phyloP scores from a whole-genome alignment of 148 eudicot species.

The Vaccinium myrtillus region DNA sequence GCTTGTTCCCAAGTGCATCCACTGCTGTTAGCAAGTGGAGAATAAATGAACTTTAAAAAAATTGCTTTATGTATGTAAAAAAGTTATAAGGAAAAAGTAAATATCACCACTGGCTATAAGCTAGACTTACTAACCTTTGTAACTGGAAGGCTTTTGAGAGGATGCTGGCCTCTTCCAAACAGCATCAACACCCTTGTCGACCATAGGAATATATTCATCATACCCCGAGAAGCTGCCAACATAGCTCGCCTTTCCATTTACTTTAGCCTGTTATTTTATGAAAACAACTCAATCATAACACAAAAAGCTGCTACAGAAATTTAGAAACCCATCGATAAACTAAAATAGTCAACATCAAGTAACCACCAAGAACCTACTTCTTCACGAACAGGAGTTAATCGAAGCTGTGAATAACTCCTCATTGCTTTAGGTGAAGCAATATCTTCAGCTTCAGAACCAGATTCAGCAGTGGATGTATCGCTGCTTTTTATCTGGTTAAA shows the following conservation, averaged over 20 bases:
- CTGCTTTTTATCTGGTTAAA: conserved; percentile 71
- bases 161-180: conserved; percentile 75
- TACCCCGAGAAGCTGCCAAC: conserved; percentile 65
- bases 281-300: conserved; percentile 6
- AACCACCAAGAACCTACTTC: conserved; percentile 38
- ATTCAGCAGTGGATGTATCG: conserved; percentile 81
- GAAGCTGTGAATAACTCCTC: conserved; percentile 50
- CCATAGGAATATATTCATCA: conserved; percentile 97
- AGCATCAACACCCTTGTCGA: conserved; percentile 95
- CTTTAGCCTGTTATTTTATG: conserved; percentile 59
- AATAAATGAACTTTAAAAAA: not conserved
- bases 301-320: not conserved
- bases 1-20: not conserved
- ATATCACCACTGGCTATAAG: not conserved
- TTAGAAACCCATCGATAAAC: not conserved
- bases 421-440: conserved; percentile 71
- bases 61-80: not conserved
- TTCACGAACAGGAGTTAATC: conserved; percentile 72
- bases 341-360: not conserved
- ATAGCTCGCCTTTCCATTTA: conserved; percentile 56
- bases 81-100: not conserved
- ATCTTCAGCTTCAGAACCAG: conserved; percentile 32
- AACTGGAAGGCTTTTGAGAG: conserved; percentile 39
- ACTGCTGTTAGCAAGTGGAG: not conserved
- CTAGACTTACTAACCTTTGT: conserved; percentile 51